A percentile compares a stretch with the other conserved stretches of the same genome.
These are phyloP conservation scores for Thielaviopsis ethacetica DNA, from an alignment of 2,329 filamentous ascomycete genomes.

Conservation along the genomic window DNA sequence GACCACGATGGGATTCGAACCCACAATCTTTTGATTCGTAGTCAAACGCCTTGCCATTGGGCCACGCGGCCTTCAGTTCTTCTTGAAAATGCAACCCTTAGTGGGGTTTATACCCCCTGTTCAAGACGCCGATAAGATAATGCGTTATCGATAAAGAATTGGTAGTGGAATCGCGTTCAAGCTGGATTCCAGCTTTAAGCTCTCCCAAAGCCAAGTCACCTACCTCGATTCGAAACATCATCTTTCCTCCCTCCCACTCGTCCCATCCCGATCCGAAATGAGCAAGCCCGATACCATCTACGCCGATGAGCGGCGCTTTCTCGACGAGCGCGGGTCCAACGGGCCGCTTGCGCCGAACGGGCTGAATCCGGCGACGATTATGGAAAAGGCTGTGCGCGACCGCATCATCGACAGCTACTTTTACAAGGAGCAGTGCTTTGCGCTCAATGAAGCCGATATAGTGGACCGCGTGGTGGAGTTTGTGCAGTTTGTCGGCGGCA, in stretches of 20 bases:
- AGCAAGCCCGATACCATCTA: constrained; percentile 35
- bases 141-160: constrained; percentile 7
- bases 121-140: background rate
- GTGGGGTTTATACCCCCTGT: background rate
- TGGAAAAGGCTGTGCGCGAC: constrained; percentile 90
- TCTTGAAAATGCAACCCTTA: fast-evolving
- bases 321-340: constrained; percentile 77
- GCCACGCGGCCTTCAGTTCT: constrained; percentile 6
- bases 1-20: constrained; percentile 12
- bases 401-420: constrained; percentile 92
- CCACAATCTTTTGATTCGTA: constrained; percentile 13
- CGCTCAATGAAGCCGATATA: constrained; percentile 67
- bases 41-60: constrained; percentile 13
- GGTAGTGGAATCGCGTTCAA: background rate
- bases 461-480: constrained; percentile 78
- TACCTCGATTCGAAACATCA: background rate
- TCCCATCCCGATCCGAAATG: background rate
- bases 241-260: background rate
- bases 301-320: constrained; percentile 65
- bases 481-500: constrained; percentile 73
- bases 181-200: background rate
- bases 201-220: no score
- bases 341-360: constrained; percentile 66
- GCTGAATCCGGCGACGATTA: constrained; percentile 84
- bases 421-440: constrained; percentile 98